Evolutionary conservation across 768 basidiomycete species (phyloP).

Genomic region (Mycena leptocephala): DNA sequence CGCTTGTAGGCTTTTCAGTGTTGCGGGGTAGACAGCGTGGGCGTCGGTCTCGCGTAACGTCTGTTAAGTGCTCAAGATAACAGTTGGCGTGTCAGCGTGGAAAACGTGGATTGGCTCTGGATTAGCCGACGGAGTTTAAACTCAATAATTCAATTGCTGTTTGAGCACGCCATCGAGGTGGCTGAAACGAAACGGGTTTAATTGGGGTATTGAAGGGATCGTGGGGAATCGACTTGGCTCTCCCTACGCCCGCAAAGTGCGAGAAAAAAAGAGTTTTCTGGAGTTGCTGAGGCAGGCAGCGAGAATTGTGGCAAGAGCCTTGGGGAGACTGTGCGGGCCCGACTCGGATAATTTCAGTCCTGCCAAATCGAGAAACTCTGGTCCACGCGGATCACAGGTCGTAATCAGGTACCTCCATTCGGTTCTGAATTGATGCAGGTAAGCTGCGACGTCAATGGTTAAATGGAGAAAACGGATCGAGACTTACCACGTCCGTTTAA

Average conservation of each 20-base stretch:
- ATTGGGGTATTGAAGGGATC: not conserved
- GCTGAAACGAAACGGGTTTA: not conserved
- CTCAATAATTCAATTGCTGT: not conserved
- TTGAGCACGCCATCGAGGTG: slow-evolving; percentile 2
- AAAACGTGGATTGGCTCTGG: not conserved
- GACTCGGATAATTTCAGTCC: not conserved
- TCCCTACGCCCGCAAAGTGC: too few relatives aligned
- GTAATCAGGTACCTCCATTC: slow-evolving; percentile 11
- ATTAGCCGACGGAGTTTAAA: not conserved
- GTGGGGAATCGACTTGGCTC: not conserved
- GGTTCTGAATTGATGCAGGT: not conserved
- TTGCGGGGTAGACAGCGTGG: slow-evolving; percentile 24
- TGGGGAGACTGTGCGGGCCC: not conserved
- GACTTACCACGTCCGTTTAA: not conserved
- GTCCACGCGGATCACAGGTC: slow-evolving; percentile 20
- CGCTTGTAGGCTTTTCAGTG: not conserved
- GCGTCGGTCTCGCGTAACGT: not conserved
- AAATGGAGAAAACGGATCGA: slow-evolving; percentile 7
- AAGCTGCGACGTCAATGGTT: not conserved
- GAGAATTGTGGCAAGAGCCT: not conserved
- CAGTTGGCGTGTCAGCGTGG: not conserved
- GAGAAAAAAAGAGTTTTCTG: not conserved
- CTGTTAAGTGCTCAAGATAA: slow-evolving; percentile 1
- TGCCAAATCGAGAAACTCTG: not conserved
- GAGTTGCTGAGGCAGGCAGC: not conserved